Base-by-base conservation (phyloP, 2,329 filamentous ascomycete species). In the Pestalotiopsis sp. region DNA sequence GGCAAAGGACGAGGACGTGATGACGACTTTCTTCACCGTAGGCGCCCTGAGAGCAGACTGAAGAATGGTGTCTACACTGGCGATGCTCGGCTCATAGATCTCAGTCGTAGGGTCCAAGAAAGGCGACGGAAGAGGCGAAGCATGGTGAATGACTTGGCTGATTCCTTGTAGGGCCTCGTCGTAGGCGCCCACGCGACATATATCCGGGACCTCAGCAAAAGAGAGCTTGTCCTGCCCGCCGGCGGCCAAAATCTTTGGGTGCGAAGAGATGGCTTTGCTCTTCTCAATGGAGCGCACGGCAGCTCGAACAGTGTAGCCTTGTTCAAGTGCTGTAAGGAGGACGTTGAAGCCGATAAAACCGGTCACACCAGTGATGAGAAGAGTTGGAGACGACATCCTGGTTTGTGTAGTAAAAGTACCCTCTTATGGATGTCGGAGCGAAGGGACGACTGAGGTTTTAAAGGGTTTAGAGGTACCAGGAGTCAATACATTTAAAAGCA, bases 91-190 rank as follows among this genome's bases (percentile, higher is more conserved):
- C 66, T 69, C 68, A 38, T 71, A 71, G 56, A 71, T 66, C 36
- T 68, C 69, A 20, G 68, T 68, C 23, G 64, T 17, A 4, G 66
- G 69, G 20, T 74, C 68, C 14, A 81, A 72, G n/a, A 80, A 67
- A 7, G 71, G 75, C 45, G 71, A 64, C 62, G 78, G 72, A 72
- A 77, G 49, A 75, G 61, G 69, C 75, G 80, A 75, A 1, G 77
- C 77, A n/a, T 74, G 61, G 67, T 79, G 77, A 20, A 81, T 72
- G 62, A 84, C 76, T 71, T 79, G 81, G 17, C 75, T 76, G 52
- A 81, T 79, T 3, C 76, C 81, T 57, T 79, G 73, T 67, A 82
- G 76, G 13, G 81, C 81, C 36, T 81, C 76, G 36, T 83, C 78
- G 64, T 81, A 84, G 2, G 82, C 82, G 17, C 76, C 76, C 0